Evolutionary conservation across 2,329 filamentous ascomycete genomes (phyloP), one percentile per base, ranked within the genome.

Genomic region (Macrophomina tecta): DNA sequence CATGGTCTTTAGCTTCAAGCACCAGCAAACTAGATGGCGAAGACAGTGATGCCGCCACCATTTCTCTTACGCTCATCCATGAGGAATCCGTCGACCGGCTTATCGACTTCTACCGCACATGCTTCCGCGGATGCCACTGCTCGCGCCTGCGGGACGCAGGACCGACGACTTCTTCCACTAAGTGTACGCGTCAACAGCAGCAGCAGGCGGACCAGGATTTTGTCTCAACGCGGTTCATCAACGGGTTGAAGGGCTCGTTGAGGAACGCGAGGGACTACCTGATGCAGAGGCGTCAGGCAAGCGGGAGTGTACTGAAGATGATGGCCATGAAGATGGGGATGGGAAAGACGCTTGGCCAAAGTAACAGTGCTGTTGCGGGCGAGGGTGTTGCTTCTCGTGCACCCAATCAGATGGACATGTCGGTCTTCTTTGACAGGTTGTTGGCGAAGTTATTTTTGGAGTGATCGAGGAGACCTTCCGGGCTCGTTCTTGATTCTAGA

Each of bases 351-450:
- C 23, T 23, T 23, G 23, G 23, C 23, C 23, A 23, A 23, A 23
- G 23, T 23, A 23, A 23, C 23, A 23, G 23, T 23, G 23, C 23
- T 23, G 7, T 23, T 32, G 23, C 8, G 12, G 6, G 9, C 18
- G 38, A 12, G 34, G n/a, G 23, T 18, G 30, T 9, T 6, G 32
- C 16, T 16, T 12, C 9, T 30, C 5, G 23, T 16, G 30, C 49
- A 34, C 9, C 14, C 12, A 30, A 18, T 9, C 34, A n/a, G 30
- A 30, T 45, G 9, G 76, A 77, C 12, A 78, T 79, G 75, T 72
- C 70, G 1, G 75, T 71, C 36, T 79, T 77, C 65, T 80, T 80
- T 61, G 78, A 80, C 65, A 69, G 78, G 32, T 63, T 79, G 42
- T 73, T 77, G 3, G 78, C 76, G 12, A 70, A 72, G 45, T 66